Conservation (phyloP, 495 filamentous ascomycete genomes). For the Penicillium mononematosum region DNA sequence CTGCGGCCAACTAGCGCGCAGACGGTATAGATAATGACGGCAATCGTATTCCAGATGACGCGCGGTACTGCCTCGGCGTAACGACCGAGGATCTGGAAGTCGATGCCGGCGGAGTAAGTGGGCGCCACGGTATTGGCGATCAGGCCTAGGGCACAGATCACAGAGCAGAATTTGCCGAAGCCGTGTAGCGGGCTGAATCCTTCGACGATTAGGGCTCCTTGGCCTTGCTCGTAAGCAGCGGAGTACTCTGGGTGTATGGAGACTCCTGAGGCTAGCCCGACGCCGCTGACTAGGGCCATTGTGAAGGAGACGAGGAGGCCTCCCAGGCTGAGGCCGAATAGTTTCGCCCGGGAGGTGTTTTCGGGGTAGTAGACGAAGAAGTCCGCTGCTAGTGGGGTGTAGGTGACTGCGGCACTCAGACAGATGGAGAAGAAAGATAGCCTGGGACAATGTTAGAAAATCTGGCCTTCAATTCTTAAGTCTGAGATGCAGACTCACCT, state of each 20-base stretch:
- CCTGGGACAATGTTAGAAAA: slow-evolving; percentile 24
- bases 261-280: slow-evolving; percentile 67
- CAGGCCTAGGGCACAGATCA: slow-evolving; percentile 67
- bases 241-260: slow-evolving; percentile 50
- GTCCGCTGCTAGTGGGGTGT: slow-evolving; percentile 58
- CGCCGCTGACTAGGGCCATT: slow-evolving; percentile 63
- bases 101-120: slow-evolving; percentile 67
- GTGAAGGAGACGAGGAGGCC: slow-evolving; percentile 57
- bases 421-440: slow-evolving; percentile 69
- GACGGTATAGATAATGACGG: slow-evolving; percentile 59
- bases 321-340: slow-evolving; percentile 40
- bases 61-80: slow-evolving; percentile 57
- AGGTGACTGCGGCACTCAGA: slow-evolving; percentile 62
- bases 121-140: slow-evolving; percentile 70
- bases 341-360: slow-evolving; percentile 39
- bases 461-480: neutral
- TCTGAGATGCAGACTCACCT: slow-evolving; percentile 27
- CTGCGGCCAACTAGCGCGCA: slow-evolving; percentile 64
- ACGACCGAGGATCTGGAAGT: slow-evolving; percentile 64
- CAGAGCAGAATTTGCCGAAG: slow-evolving; percentile 73
- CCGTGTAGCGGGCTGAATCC: slow-evolving; percentile 59
- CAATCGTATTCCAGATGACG: slow-evolving; percentile 61
- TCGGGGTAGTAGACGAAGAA: slow-evolving; percentile 68
- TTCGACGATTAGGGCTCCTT: slow-evolving; percentile 61
- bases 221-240: slow-evolving; percentile 51